Conservation (phyloP, 83 land plant species). For the Picea mariana region DNA sequence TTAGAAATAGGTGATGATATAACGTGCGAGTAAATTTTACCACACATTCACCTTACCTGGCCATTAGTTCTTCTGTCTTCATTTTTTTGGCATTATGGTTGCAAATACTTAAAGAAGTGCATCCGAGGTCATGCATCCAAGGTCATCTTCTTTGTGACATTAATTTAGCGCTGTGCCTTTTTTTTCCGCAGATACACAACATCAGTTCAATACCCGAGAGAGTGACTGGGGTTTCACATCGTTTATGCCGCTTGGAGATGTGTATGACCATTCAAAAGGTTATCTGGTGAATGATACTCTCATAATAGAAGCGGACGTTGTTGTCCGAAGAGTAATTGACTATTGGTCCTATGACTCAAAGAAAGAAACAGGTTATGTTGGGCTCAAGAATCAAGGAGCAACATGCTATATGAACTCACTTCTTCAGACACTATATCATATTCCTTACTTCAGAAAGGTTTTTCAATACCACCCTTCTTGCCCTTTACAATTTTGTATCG, state of each 20-base stretch:
- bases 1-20: too few relatives aligned
- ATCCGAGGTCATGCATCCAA: too few relatives aligned
- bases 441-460: constrained; percentile 98
- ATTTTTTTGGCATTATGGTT: too few relatives aligned
- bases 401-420: constrained; percentile 99
- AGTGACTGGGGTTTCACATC: constrained; percentile 99
- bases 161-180: not conserved
- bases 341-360: constrained; percentile 96
- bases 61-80: too few relatives aligned
- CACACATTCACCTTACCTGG: too few relatives aligned
- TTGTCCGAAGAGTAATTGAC: constrained; percentile 75
- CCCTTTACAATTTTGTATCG: not conserved
- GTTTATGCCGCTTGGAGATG: constrained; percentile 91
- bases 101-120: too few relatives aligned
- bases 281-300: constrained; percentile 85
- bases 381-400: constrained; percentile 98
- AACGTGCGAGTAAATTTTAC: too few relatives aligned
- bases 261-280: constrained; percentile 85
- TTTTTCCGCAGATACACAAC: constrained; percentile 82
- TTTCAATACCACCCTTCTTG: not conserved
- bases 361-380: constrained; percentile 99
- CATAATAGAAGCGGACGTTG: constrained; percentile 88
- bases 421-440: constrained; percentile 93
- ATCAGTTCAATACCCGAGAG: constrained; percentile 92
- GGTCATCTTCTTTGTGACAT: too few relatives aligned